Evolutionary conservation across 2,329 filamentous ascomycete species (phyloP).

Genomic region (Geosmithia flava): DNA sequence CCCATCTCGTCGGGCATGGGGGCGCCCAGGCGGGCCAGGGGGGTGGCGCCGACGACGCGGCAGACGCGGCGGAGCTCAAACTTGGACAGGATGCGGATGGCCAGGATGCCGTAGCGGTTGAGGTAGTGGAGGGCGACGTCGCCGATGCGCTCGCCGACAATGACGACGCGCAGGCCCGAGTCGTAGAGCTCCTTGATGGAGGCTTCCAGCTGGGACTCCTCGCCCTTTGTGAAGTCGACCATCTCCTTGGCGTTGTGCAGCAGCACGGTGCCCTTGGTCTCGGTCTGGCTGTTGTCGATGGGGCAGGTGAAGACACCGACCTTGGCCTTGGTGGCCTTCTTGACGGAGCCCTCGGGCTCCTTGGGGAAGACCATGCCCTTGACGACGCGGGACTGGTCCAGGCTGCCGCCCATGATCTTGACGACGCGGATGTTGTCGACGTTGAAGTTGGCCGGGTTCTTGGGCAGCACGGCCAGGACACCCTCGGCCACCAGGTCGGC

Average conservation of each 20-base stretch:
- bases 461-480: constrained; percentile 78
- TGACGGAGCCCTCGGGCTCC: constrained; percentile 83
- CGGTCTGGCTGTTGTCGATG: constrained; percentile 89
- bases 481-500: constrained; percentile 78
- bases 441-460: constrained; percentile 94
- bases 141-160: constrained; percentile 87
- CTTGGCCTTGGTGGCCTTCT: constrained; percentile 87
- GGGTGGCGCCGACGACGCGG: constrained; percentile 90
- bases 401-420: constrained; percentile 96
- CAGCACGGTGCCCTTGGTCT: constrained; percentile 96
- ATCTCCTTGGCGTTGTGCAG: constrained; percentile 97
- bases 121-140: constrained; percentile 96
- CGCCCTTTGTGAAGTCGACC: constrained; percentile 95
- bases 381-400: constrained; percentile 89
- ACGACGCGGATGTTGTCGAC: constrained; percentile 98
- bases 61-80: constrained; percentile 93
- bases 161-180: constrained; percentile 79
- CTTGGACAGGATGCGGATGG: constrained; percentile 95
- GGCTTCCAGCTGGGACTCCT: constrained; percentile 83
- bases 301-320: constrained; percentile 95
- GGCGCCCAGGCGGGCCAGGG: constrained; percentile 86
- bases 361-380: constrained; percentile 98
- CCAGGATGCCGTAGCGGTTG: constrained; percentile 90
- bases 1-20: constrained; percentile 99
- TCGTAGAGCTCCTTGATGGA: constrained; percentile 94